A percentile compares a stretch with the other conserved stretches of the same genome.
Evolutionary conservation across 768 basidiomycete species (phyloP).

Genomic region (Russula abietina): DNA sequence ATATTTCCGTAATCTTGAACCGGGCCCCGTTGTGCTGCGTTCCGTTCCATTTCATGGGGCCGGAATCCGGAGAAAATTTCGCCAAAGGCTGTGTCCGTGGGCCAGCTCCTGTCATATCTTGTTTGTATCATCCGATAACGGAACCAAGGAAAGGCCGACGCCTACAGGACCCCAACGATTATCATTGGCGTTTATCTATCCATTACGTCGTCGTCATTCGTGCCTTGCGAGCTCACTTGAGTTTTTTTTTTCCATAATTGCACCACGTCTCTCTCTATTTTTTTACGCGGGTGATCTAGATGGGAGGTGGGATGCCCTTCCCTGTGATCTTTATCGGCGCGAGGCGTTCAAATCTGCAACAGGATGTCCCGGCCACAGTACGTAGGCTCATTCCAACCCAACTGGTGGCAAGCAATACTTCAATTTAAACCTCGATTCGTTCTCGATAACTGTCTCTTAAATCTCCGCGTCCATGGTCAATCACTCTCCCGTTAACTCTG

Average conservation of each 20-base stretch:
- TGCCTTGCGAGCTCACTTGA: not conserved
- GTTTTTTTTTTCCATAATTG: not conserved
- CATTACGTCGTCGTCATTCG: not conserved
- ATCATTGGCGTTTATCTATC: not conserved
- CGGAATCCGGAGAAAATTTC: not conserved
- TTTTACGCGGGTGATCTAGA: not conserved
- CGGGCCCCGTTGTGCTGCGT: not conserved
- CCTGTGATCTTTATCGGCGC: not conserved
- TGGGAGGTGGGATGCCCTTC: not conserved
- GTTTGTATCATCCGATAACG: not conserved
- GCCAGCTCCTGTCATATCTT: not conserved
- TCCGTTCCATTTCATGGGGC: not conserved
- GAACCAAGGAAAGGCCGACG: not conserved
- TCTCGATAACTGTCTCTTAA: slow-evolving; percentile 1
- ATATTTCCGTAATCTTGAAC: not conserved
- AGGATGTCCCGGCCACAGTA: not conserved
- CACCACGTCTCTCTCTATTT: not conserved
- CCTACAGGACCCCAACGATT: not conserved
- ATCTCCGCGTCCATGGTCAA: slow-evolving; percentile 4
- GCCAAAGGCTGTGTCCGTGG: not conserved
- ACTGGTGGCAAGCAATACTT: not conserved
- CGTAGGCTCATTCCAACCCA: too few relatives aligned
- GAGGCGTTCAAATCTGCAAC: not conserved
- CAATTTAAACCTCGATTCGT: not conserved
- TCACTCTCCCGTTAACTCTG: slow-evolving; percentile 1